phyloP scores from a whole-genome alignment of 768 basidiomycete genomes.

The Termitomyces sp. region DNA sequence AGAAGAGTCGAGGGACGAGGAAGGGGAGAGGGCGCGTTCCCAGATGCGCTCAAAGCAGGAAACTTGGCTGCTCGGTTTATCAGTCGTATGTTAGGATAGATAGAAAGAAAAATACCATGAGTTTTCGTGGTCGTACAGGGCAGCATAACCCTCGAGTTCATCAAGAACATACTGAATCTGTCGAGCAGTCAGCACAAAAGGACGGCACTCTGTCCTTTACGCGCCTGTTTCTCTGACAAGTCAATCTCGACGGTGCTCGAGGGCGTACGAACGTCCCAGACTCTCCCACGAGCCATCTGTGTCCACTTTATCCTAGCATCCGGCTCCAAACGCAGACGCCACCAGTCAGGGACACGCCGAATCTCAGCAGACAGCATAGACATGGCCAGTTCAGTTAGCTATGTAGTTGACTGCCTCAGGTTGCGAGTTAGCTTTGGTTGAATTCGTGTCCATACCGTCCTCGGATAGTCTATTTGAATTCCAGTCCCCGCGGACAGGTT shows the following conservation, averaged over 20 bases:
- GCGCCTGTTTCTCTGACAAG: conserved; percentile 36
- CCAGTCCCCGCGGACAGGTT: background rate
- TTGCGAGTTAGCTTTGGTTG: background rate
- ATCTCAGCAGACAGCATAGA: conserved; percentile 38
- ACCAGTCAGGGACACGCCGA: conserved; percentile 35
- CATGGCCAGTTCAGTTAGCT: conserved; percentile 49
- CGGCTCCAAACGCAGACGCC: conserved; percentile 22
- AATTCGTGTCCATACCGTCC: conserved; percentile 31
- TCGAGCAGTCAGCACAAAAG: background rate
- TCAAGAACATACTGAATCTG: conserved; percentile 44
- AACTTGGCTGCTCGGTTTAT: conserved; percentile 31
- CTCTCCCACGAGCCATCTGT: conserved; percentile 17
- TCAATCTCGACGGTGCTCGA: conserved; percentile 23
- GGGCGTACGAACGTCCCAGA: conserved; percentile 30
- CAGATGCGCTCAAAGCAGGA: conserved; percentile 56
- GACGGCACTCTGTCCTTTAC: background rate
- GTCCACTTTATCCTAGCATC: conserved; percentile 26
- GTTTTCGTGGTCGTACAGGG: conserved; percentile 29
- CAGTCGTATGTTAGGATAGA: background rate
- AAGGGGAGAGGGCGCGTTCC: conserved; percentile 27
- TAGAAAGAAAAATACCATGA: conserved; percentile 25
- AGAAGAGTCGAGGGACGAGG: conserved; percentile 18
- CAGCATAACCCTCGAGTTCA: conserved; percentile 40
- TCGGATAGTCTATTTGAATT: conserved; percentile 32
- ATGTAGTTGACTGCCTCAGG: background rate